Evolutionary conservation across 306 rosid species (phyloP).

Genomic region (Inga leiocalycina): DNA sequence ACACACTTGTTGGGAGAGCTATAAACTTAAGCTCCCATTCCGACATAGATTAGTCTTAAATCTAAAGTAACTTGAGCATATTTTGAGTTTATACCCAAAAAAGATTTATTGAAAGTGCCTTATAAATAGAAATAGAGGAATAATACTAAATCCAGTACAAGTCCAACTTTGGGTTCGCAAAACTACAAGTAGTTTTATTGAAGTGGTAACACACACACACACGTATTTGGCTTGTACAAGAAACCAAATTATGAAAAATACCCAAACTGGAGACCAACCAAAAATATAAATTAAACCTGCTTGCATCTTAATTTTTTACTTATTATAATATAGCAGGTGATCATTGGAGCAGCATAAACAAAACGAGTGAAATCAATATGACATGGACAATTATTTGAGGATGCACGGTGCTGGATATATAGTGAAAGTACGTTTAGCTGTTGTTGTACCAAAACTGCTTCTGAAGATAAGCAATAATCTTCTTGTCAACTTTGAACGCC

Average conservation of each 20-base stretch:
- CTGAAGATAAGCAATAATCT: conserved; percentile 32
- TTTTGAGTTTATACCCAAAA: too few species aligned
- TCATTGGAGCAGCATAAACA: too few species aligned
- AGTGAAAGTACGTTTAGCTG: not conserved
- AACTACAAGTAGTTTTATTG: not conserved
- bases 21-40: too few species aligned
- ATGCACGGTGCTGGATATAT: not conserved
- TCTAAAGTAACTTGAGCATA: too few species aligned
- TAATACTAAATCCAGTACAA: too few species aligned
- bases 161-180: not conserved
- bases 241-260: not conserved
- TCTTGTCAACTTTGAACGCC: not conserved
- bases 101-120: too few species aligned
- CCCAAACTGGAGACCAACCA: not conserved
- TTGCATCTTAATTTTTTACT: not conserved
- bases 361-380: not conserved
- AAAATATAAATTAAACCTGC: not conserved
- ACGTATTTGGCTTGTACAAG: not conserved
- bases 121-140: not conserved
- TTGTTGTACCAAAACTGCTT: conserved; percentile 48
- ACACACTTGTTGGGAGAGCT: too few species aligned
- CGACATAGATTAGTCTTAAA: too few species aligned
- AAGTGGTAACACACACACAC: not conserved
- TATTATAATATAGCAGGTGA: not conserved
- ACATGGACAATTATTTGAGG: not conserved